phyloP scores from a whole-genome alignment of 805 yeast genomes.

The Wickerhamomyces sydowiorum region DNA sequence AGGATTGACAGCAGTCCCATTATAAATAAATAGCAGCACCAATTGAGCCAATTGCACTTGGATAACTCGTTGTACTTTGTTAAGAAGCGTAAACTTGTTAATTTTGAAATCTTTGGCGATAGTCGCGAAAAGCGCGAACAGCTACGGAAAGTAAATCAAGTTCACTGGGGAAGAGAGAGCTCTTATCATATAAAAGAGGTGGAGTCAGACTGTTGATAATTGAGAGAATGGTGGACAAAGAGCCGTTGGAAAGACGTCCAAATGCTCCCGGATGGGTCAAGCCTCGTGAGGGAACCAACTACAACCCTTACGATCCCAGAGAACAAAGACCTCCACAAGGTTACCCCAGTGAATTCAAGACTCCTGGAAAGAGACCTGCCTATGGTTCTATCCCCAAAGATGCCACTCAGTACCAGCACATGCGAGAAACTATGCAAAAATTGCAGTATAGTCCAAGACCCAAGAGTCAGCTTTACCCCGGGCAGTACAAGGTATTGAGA shows the following conservation, averaged over 20 bases:
- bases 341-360: constrained; percentile 73
- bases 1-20: constrained; percentile 1
- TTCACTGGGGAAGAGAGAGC: too few species aligned
- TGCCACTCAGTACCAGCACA: constrained; percentile 60
- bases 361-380: constrained; percentile 55
- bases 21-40: too few species aligned
- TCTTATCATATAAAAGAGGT: too few species aligned
- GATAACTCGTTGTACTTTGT: too few species aligned
- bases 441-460: constrained; percentile 79
- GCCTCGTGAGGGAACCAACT: constrained; percentile 38
- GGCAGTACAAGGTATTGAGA: constrained; percentile 67
- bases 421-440: constrained; percentile 67
- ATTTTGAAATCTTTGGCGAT: too few species aligned
- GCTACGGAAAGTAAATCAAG: too few species aligned
- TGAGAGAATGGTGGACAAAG: constrained; percentile 4
- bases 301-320: constrained; percentile 77
- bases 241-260: constrained; percentile 51
- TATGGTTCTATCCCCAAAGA: constrained; percentile 57
- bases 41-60: too few species aligned
- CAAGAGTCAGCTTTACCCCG: constrained; percentile 65
- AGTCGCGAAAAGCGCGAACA: too few species aligned
- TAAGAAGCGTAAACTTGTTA: too few species aligned
- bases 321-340: constrained; percentile 79
- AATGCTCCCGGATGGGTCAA: constrained; percentile 77
- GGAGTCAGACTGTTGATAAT: too few species aligned